These are phyloP conservation scores for Claviceps pazoutovae DNA, from an alignment of 2,329 filamentous ascomycete genomes.

Conservation along the genomic window DNA sequence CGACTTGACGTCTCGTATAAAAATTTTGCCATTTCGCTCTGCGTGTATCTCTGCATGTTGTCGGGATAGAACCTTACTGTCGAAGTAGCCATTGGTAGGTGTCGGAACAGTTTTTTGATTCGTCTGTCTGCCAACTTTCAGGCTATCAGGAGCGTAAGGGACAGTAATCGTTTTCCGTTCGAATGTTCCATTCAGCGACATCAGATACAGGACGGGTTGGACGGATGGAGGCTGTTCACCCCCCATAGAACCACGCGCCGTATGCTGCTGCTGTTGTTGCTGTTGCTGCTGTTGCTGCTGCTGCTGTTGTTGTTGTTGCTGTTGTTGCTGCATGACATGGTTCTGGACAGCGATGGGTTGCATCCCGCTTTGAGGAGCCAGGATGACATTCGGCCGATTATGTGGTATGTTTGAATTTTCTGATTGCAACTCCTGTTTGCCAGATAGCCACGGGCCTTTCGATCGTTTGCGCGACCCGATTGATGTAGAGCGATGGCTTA, in stretches of 20 bases:
- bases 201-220: constrained; percentile 68
- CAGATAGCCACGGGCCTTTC: constrained; percentile 35
- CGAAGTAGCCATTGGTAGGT: constrained; percentile 84
- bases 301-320: constrained; percentile 32
- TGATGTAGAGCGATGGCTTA: constrained; percentile 36
- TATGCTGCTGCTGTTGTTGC: constrained; percentile 33
- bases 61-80: constrained; percentile 91
- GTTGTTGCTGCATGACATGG: constrained; percentile 23
- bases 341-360: constrained; percentile 19
- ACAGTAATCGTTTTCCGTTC: constrained; percentile 93
- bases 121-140: constrained; percentile 90
- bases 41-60: constrained; percentile 97
- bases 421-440: constrained; percentile 31
- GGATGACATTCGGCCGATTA: constrained; percentile 30
- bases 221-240: constrained; percentile 46
- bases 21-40: constrained; percentile 72
- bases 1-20: constrained; percentile 93
- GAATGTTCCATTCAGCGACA: constrained; percentile 91
- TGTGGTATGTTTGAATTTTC: constrained; percentile 33
- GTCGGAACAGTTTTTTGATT: constrained; percentile 94
- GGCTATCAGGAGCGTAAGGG: constrained; percentile 82
- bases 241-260: constrained; percentile 43
- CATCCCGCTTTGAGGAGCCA: constrained; percentile 17
- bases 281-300: constrained; percentile 27
- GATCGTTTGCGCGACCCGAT: constrained; percentile 35